phyloP scores from a whole-genome alignment of 495 filamentous ascomycete genomes.

The Glonium stellatum region DNA sequence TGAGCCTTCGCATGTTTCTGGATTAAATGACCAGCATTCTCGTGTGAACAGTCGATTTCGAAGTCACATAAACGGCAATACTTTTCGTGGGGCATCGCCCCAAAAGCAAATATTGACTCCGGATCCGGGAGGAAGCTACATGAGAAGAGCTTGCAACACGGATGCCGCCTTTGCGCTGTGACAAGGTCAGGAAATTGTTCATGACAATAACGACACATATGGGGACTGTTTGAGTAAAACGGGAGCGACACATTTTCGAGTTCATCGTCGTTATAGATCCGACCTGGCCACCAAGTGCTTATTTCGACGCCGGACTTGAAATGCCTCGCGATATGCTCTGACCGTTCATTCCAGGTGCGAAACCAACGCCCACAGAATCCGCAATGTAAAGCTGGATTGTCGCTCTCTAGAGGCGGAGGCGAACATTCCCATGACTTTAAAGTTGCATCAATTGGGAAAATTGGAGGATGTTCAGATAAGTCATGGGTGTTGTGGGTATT shows the following conservation, averaged over 20 bases:
- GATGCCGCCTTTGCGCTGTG: no score
- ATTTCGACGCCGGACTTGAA: constrained; percentile 1
- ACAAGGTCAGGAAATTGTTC: no score
- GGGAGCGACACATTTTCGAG: no score
- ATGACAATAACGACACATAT: no score
- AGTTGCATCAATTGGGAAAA: not conserved
- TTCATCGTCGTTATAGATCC: not conserved
- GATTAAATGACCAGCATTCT: no score
- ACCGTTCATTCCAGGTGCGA: constrained; percentile 17
- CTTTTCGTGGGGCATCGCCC: no score
- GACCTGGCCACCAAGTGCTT: constrained; percentile 17
- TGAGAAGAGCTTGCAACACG: no score
- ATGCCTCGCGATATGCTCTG: constrained; percentile 24
- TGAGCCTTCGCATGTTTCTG: not conserved
- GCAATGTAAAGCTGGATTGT: constrained; percentile 22
- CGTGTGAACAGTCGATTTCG: no score
- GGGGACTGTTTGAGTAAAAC: no score
- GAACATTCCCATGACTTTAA: constrained; percentile 10
- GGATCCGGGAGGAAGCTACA: no score
- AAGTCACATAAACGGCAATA: no score
- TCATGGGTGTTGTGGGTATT: constrained; percentile 11
- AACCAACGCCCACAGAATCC: constrained; percentile 17
- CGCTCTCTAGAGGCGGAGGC: not conserved
- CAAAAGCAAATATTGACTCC: no score
- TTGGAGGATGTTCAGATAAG: constrained; percentile 6